Base-by-base conservation (phyloP, 768 basidiomycete species). In the Cystofilobasidium capitatum region DNA sequence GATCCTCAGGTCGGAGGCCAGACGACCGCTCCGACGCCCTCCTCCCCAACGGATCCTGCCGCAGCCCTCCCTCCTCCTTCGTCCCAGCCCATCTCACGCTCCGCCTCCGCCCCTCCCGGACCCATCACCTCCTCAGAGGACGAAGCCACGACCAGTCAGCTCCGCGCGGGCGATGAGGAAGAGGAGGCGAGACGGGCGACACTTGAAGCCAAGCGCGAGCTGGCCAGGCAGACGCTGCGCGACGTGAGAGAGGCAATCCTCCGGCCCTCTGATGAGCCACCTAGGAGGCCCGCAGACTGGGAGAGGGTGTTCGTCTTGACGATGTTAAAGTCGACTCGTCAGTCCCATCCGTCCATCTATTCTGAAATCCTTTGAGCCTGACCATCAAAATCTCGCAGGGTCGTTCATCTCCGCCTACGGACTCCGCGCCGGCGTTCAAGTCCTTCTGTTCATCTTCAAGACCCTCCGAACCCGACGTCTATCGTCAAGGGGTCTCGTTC, bases 261-360 rank as follows among this genome's bases (percentile, higher is more conserved):
- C 75, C 62, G 76, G 16, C 70, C 71, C 22, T 69, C 73, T 29
- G 73, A 72, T 20, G 75, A 76, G 64, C 65, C 72, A 35, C 64
- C 57, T 37, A 55, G 73, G n/a, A 68, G 73, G 39, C 77, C 77
- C 14, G 44, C 64, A 13, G 76, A 77, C 71, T 68, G 70, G 17
- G 77, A 78, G 67, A 51, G 77, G 44, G 75, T 76, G 1, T 58
- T 73, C 16, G 73, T 78, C 3, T 58, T 77, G 20, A 74, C 77
- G 10, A 33, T 55, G 20, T n/a, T 33, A 31, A 64, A 69, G 57
- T 54, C 62, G 6, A 45, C 54, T 24, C 36, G 66, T 62, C 39
- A n/a, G 40, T 44, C 29, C 10, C 17, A 12, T 6, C n/a, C 39
- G 3, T 13, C 20, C 13, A 22, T 14, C 17, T 14, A n/a, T 54